Evolutionary conservation across 2,329 filamentous ascomycete genomes (phyloP).

Genomic region (Bipolaris oryzae): DNA sequence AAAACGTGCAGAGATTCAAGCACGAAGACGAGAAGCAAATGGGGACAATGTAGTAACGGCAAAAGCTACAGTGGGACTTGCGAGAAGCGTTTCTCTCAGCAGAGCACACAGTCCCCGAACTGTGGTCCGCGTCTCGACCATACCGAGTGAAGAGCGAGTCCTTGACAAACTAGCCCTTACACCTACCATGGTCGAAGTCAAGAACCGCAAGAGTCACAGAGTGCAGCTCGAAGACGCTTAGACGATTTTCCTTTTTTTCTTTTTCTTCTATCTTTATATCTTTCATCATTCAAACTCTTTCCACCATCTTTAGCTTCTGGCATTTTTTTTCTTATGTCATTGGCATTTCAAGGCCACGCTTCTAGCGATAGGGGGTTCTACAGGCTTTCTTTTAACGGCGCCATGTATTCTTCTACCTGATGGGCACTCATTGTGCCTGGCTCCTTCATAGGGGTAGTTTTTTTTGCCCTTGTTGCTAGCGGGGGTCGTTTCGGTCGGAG

Average conservation of each 20-base stretch:
- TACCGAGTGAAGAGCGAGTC: constrained; percentile 26
- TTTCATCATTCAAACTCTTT: neutral
- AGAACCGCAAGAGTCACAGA: constrained; percentile 44
- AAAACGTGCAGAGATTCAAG: constrained; percentile 16
- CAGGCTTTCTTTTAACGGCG: neutral
- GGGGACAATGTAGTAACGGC: constrained; percentile 2
- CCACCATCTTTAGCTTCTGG: neutral
- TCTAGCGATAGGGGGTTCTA: constrained; percentile 3
- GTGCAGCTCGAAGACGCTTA: constrained; percentile 46
- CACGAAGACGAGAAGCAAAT: constrained; percentile 8
- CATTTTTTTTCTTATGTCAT: constrained; percentile 3
- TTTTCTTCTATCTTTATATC: constrained; percentile 5
- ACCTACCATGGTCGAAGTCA: constrained; percentile 46
- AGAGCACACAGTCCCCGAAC: constrained; percentile 34
- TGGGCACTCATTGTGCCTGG: constrained; percentile 5
- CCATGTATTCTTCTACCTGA: constrained; percentile 9
- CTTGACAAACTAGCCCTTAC: constrained; percentile 39
- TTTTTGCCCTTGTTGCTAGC: neutral
- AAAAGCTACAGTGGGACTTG: constrained; percentile 41
- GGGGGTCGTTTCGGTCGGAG: constrained; percentile 9
- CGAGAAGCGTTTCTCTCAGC: constrained; percentile 41
- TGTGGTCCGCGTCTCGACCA: constrained; percentile 20
- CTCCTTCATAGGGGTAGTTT: constrained; percentile 1
- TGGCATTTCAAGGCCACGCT: constrained; percentile 1
- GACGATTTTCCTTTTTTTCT: constrained; percentile 2